Evolutionary conservation across 2,329 filamentous ascomycete species (phyloP).

Genomic region (Sclerotinia borealis): DNA sequence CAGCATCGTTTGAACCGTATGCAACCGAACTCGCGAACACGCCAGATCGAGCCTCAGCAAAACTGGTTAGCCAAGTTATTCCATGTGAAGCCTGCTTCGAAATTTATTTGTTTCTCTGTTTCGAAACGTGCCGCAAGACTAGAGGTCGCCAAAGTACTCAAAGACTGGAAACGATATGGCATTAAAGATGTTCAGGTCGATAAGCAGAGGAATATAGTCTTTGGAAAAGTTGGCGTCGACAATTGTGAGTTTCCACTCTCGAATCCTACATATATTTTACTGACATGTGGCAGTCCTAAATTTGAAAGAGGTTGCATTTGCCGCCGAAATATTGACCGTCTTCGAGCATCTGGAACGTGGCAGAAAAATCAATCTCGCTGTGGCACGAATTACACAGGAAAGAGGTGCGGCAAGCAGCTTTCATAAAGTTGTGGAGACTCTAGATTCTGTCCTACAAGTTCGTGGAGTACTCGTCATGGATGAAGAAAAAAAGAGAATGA

Average conservation of each 20-base stretch:
- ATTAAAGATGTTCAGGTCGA: constrained; percentile 73
- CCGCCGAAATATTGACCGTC: constrained; percentile 80
- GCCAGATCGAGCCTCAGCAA: constrained; percentile 59
- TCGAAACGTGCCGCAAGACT: constrained; percentile 68
- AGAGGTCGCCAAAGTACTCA: constrained; percentile 68
- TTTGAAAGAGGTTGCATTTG: constrained; percentile 83
- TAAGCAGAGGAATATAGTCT: constrained; percentile 72
- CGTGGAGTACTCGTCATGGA: constrained; percentile 65
- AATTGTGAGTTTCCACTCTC: constrained; percentile 60
- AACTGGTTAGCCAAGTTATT: constrained; percentile 89
- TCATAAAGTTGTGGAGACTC: constrained; percentile 70
- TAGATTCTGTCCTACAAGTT: constrained; percentile 61
- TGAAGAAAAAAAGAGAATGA: constrained; percentile 61
- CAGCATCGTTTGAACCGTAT: constrained; percentile 16
- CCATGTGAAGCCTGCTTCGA: constrained; percentile 76
- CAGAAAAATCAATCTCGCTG: constrained; percentile 66
- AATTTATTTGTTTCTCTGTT: constrained; percentile 68
- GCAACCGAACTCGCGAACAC: constrained; percentile 17
- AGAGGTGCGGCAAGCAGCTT: constrained; percentile 89
- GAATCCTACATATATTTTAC: constrained; percentile 6
- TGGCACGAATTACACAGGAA: constrained; percentile 83
- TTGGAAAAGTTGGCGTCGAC: constrained; percentile 65
- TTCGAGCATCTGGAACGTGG: constrained; percentile 55
- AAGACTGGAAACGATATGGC: constrained; percentile 55
- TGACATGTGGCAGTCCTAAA: constrained; percentile 53